phyloP scores from a whole-genome alignment of 345 rosid species.

The Hibiscus syriacus region DNA sequence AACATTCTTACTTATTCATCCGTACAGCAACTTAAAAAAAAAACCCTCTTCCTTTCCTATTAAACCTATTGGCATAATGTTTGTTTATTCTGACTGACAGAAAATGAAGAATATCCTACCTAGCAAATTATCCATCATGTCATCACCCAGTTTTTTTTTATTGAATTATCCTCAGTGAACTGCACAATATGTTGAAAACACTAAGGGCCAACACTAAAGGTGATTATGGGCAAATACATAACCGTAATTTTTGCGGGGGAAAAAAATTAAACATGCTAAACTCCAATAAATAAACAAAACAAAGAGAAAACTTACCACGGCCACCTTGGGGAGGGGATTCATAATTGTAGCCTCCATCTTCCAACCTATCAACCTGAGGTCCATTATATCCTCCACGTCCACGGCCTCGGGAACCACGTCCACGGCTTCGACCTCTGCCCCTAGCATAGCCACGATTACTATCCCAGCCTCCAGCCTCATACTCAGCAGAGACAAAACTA shows the following conservation, averaged over 20 bases:
- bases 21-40: too few species aligned
- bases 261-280: neutral
- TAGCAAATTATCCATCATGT: neutral
- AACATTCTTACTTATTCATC: neutral
- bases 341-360: constrained; percentile 49
- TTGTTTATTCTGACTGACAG: neutral
- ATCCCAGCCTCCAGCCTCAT: constrained; percentile 75
- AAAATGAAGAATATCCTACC: neutral
- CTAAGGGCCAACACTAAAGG: neutral
- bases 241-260: neutral
- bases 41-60: too few species aligned
- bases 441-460: constrained; percentile 52
- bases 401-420: constrained; percentile 62
- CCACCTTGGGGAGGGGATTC: constrained; percentile 1
- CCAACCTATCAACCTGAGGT: constrained; percentile 50
- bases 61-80: neutral
- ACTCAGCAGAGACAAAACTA: constrained; percentile 49
- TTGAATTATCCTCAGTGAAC: neutral
- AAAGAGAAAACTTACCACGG: constrained; percentile 16
- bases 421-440: constrained; percentile 87
- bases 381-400: neutral
- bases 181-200: neutral
- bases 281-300: neutral
- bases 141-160: neutral
- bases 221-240: neutral